phyloP scores from a whole-genome alignment of 2,329 filamentous ascomycete genomes.

The Colletotrichum abscissum region DNA sequence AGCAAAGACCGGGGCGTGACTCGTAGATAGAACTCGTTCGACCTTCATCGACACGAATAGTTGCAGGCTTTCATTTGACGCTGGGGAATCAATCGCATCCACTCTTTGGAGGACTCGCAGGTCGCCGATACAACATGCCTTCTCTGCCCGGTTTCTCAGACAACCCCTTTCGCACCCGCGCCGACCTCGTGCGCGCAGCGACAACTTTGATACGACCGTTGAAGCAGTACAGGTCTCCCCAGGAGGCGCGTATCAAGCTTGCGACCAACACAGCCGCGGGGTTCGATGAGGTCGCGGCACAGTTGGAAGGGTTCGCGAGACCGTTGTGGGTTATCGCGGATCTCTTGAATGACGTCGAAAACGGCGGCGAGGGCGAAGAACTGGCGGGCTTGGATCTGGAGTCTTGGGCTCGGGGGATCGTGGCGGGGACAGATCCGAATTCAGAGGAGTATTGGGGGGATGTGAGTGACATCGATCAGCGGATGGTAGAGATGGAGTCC shows the following conservation, averaged over 20 bases:
- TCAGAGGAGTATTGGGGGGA: conserved; percentile 52
- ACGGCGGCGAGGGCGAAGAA: conserved; percentile 41
- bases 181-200: conserved; percentile 42
- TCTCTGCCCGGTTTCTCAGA: conserved; percentile 45
- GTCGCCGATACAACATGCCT: conserved; percentile 37
- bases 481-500: conserved; percentile 60
- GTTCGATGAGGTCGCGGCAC: conserved; percentile 49
- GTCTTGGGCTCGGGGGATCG: conserved; percentile 38
- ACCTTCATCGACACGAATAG: no score
- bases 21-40: no score
- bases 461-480: conserved; percentile 51
- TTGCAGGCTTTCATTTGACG: background rate
- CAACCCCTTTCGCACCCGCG: conserved; percentile 44
- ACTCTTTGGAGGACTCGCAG: no score
- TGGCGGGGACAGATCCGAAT: conserved; percentile 38
- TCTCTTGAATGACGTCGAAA: conserved; percentile 46
- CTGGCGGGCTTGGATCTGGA: conserved; percentile 9
- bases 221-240: conserved; percentile 42
- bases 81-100: background rate
- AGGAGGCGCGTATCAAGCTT: conserved; percentile 44
- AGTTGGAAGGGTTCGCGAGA: conserved; percentile 50
- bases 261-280: conserved; percentile 44
- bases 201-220: conserved; percentile 42
- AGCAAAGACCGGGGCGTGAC: no score
- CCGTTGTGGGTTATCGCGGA: conserved; percentile 39